These are phyloP conservation scores for Oenanthe javanica DNA, from an alignment of 140 eudicot species.

Conservation along the genomic window DNA sequence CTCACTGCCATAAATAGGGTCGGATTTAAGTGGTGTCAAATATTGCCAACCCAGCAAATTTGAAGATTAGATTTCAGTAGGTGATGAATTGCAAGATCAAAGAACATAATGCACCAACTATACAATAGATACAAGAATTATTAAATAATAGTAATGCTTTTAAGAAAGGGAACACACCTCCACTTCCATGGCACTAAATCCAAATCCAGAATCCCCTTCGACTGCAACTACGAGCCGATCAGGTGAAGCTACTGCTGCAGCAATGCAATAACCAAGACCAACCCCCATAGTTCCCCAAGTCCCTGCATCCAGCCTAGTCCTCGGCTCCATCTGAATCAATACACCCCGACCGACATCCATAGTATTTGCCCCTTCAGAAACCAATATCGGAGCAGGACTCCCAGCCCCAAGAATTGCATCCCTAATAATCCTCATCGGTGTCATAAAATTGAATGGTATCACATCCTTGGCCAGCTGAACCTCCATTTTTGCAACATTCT, in stretches of 20 bases:
- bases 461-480: conserved; percentile 67
- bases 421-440: conserved; percentile 93
- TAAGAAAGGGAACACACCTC: conserved; percentile 54
- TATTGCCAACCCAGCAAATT: too few species aligned
- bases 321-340: conserved; percentile 80
- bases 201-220: conserved; percentile 99
- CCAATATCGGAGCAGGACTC: conserved; percentile 81
- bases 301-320: conserved; percentile 98
- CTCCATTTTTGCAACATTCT: conserved; percentile 88
- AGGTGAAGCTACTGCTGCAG: conserved; percentile 97
- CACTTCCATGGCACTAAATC: conserved; percentile 99
- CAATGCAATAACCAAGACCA: conserved; percentile 96
- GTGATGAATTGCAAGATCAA: neutral
- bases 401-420: conserved; percentile 77
- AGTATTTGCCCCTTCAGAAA: conserved; percentile 95
- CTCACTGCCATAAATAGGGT: neutral
- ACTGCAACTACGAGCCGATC: conserved; percentile 95
- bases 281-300: conserved; percentile 99
- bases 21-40: neutral
- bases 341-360: conserved; percentile 97
- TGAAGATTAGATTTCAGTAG: neutral
- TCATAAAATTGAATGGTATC: conserved; percentile 81
- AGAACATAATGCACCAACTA: neutral
- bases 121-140: too few species aligned
- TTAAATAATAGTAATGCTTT: neutral